Evolutionary conservation across 441 rosid genomes (phyloP), one percentile per base, ranked within the genome.

Genomic region (Erysimum cheiri): DNA sequence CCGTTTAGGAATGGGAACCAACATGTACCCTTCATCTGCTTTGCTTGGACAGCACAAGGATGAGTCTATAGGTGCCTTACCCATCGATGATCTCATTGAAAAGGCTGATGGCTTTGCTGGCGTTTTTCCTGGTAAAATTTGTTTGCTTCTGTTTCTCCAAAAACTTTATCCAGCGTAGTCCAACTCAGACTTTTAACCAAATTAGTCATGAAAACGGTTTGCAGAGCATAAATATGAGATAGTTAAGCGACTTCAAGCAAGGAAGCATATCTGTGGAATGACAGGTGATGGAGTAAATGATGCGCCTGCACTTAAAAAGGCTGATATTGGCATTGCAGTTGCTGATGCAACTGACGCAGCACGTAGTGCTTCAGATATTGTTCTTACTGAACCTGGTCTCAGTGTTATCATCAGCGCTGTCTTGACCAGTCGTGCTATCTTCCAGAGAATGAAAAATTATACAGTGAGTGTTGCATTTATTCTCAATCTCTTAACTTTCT

Each of bases 81-180:
- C 96, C 0, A 65, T 91, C 19, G 97, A 93, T 78, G 99, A 94
- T 75, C 87, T 94, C 64, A 94, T 94, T 35, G 99, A 94, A 75
- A 90, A 92, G 77, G 98, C 98, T 29, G 99, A 95, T 85, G 99
- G 98, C n/a, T 95, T 95, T 80, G 99, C 98, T 83, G 99, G 99
- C 31, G 97, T 95, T 62, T 95, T 95, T 76, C 99, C 99, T 60
- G 99, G 99, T 95, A 87, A 12, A 26, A 36, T 52, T 60, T 59
- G 32, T 8, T 47, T 72, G 10, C 41, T 33, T 35, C 28, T 63
- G 48, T 64, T 53, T n/a, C 19, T 39, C 13, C 3, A 37, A 22
- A 66, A 15, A 17, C 53, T 41, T 41, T 24, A 17, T 68, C 29
- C 5, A 39, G 12, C 8, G 1, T 28, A 12, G 26, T 54, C 33